A percentile compares a stretch with the other conserved stretches of the same genome.
Conservation (phyloP, 495 filamentous ascomycete species). For the Letharia columbiana region DNA sequence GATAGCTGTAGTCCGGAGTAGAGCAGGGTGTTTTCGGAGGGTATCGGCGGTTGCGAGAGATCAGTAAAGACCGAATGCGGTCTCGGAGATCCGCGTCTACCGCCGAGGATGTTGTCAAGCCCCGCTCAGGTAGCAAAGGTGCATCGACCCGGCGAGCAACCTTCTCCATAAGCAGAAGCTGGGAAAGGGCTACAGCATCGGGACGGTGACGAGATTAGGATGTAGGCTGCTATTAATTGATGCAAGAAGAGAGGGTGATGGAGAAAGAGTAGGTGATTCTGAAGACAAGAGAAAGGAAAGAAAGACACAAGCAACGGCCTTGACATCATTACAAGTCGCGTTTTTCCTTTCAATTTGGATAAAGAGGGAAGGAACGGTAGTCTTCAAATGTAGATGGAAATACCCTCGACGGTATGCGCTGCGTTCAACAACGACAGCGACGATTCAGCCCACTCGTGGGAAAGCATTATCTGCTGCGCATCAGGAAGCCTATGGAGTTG, state of each 20-base stretch:
- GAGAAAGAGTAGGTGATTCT: neutral
- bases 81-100: slow-evolving; percentile 21
- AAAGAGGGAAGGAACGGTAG: neutral
- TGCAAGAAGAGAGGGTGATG: neutral
- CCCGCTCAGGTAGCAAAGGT: slow-evolving; percentile 16
- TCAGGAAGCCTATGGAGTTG: neutral
- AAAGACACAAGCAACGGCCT: neutral
- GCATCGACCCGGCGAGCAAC: slow-evolving; percentile 11
- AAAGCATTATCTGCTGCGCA: neutral
- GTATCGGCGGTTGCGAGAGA: slow-evolving; percentile 17
- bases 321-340: neutral
- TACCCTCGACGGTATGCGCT: neutral
- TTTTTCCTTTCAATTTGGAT: neutral
- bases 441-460: neutral
- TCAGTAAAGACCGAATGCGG: slow-evolving; percentile 24
- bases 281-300: neutral
- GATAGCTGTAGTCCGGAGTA: slow-evolving; percentile 14
- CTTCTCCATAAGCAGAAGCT: slow-evolving; percentile 18
- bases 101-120: slow-evolving; percentile 9
- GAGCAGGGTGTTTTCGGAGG: slow-evolving; percentile 21
- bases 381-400: neutral
- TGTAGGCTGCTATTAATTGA: slow-evolving; percentile 2
- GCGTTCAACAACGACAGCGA: neutral
- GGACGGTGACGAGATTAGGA: slow-evolving; percentile 5
- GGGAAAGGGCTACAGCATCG: slow-evolving; percentile 7